Conservation (phyloP, 129 eudicot species). For the Escallonia rubra region DNA sequence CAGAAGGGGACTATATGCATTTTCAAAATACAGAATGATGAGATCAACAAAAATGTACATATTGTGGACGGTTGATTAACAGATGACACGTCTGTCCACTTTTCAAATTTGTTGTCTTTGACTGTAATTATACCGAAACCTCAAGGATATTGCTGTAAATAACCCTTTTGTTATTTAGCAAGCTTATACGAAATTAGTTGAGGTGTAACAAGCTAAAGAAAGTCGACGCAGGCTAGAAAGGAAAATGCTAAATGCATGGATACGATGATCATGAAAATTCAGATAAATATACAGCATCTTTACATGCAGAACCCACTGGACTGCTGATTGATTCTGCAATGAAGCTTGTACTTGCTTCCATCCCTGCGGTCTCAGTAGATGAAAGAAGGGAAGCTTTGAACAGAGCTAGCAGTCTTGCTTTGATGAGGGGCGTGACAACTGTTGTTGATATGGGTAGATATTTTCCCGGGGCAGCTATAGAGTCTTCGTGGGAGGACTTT, state of each 20-base stretch:
- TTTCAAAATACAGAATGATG: background rate
- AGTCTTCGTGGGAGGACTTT: conserved; percentile 86
- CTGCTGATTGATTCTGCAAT: conserved; percentile 92
- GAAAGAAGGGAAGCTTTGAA: conserved; percentile 82
- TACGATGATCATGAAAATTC: conserved; percentile 6
- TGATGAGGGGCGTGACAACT: conserved; percentile 81
- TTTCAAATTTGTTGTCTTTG: background rate
- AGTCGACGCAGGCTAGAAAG: background rate
- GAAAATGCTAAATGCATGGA: conserved; percentile 2
- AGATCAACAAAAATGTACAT: background rate
- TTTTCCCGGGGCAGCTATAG: conserved; percentile 68
- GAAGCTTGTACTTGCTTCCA: conserved; percentile 51
- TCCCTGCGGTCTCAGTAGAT: conserved; percentile 70
- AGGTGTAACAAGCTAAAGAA: background rate
- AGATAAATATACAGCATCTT: conserved; percentile 3
- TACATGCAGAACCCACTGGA: conserved; percentile 82
- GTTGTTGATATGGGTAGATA: conserved; percentile 95
- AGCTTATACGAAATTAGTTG: background rate
- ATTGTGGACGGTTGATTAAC: background rate
- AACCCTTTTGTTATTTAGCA: background rate
- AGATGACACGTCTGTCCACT: background rate
- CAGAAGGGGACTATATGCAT: background rate
- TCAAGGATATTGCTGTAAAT: background rate
- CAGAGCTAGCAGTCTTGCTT: conserved; percentile 75
- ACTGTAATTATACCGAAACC: too few species aligned